These are phyloP conservation scores for Primulina huaijiensis DNA, from an alignment of 257 asterid genomes.

Conservation along the genomic window DNA sequence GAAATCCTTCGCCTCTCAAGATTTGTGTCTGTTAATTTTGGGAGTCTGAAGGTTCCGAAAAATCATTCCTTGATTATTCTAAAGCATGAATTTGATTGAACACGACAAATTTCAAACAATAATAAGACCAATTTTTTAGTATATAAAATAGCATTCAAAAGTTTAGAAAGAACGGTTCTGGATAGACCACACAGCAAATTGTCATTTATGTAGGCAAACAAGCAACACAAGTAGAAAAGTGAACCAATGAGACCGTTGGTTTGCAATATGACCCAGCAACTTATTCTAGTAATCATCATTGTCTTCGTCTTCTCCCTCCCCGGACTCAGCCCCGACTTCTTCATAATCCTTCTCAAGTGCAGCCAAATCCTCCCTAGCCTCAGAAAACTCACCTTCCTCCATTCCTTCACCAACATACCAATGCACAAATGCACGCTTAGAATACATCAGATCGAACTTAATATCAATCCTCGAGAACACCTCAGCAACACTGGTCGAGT, in stretches of 20 bases:
- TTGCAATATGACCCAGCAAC: background rate
- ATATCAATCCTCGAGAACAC: conserved; percentile 93
- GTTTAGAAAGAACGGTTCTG: no score
- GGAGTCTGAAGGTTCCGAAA: no score
- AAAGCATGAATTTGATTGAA: no score
- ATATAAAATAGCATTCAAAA: background rate
- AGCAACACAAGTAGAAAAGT: background rate
- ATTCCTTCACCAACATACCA: conserved; percentile 99
- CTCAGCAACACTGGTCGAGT: conserved; percentile 96
- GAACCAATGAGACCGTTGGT: conserved; percentile 28
- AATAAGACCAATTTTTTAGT: background rate
- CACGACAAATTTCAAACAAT: background rate
- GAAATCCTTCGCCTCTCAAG: no score
- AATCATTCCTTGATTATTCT: no score
- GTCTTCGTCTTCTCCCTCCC: conserved; percentile 87
- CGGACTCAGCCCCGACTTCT: conserved; percentile 92
- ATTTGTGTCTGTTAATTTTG: no score
- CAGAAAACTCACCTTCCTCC: conserved; percentile 98
- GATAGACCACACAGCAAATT: background rate
- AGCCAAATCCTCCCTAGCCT: conserved; percentile 97
- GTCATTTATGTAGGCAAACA: background rate
- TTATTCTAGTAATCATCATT: conserved; percentile 47
- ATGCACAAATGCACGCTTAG: conserved; percentile 89
- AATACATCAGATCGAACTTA: conserved; percentile 89
- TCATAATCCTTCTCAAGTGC: conserved; percentile 96